A percentile compares a stretch with the other conserved stretches of the same genome.
These are phyloP conservation scores for Colletotrichum endophyticum DNA, from an alignment of 2,329 filamentous ascomycete genomes.

Conservation along the genomic window DNA sequence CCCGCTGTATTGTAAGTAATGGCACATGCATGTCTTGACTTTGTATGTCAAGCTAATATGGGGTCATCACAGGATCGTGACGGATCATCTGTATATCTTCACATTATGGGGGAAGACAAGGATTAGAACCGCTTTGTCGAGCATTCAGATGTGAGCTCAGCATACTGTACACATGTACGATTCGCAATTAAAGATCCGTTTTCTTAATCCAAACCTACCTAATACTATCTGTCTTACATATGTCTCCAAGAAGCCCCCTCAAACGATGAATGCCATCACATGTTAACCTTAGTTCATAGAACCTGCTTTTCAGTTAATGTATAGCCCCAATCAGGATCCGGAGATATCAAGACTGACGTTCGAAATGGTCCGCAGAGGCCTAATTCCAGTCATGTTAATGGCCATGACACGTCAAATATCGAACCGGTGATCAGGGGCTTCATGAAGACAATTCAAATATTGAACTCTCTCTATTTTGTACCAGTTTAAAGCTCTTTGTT, in stretches of 20 bases:
- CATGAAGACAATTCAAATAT: neutral
- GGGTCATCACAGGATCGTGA: neutral
- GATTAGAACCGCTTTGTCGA: neutral
- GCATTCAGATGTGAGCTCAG: neutral
- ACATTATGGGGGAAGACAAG: neutral
- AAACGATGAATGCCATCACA: neutral
- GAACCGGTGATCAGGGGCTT: neutral
- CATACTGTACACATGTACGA: neutral
- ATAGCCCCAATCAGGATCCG: accelerated
- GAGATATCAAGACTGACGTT: neutral
- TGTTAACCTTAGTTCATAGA: neutral
- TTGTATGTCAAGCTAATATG: neutral
- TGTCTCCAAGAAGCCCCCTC: neutral
- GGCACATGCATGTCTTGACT: neutral
- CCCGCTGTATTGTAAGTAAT: neutral
- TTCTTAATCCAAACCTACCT: neutral
- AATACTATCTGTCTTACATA: neutral
- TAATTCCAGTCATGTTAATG: neutral
- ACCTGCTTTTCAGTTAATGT: neutral
- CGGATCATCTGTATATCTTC: neutral
- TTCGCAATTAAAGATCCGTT: neutral
- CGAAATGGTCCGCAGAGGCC: neutral
- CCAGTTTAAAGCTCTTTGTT: neutral
- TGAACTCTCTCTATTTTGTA: neutral
- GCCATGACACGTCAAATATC: neutral